A percentile compares a stretch with the other conserved stretches of the same genome.
These are phyloP conservation scores for Teratosphaeria viscida DNA, from an alignment of 2,329 filamentous ascomycete species.

Conservation along the genomic window DNA sequence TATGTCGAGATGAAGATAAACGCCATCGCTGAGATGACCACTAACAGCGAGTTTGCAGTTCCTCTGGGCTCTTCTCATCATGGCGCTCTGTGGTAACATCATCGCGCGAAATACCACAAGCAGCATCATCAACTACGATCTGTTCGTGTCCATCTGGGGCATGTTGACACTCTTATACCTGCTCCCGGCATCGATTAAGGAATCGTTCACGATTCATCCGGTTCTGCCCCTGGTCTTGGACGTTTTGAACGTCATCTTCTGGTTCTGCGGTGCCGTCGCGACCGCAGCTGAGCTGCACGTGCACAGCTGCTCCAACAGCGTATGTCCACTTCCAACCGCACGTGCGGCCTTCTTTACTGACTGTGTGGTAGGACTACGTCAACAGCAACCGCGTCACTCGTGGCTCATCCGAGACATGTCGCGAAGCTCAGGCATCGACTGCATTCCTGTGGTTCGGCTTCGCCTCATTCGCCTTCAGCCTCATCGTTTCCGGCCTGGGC, in stretches of 20 bases:
- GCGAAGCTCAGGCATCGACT: slow-evolving; percentile 61
- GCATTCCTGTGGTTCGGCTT: slow-evolving; percentile 76
- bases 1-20: not conserved
- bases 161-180: slow-evolving; percentile 58
- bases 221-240: slow-evolving; percentile 49
- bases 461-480: slow-evolving; percentile 45
- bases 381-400: slow-evolving; percentile 32
- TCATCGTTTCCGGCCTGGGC: slow-evolving; percentile 46
- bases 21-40: not conserved
- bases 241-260: slow-evolving; percentile 52
- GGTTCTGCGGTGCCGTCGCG: slow-evolving; percentile 59
- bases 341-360: not conserved
- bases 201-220: slow-evolving; percentile 40
- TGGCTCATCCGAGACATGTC: slow-evolving; percentile 52
- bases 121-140: slow-evolving; percentile 49
- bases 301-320: slow-evolving; percentile 54
- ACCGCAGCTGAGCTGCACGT: slow-evolving; percentile 58
- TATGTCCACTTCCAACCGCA: slow-evolving; percentile 27
- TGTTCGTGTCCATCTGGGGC: slow-evolving; percentile 58
- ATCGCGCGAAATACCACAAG: slow-evolving; percentile 47
- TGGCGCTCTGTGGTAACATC: slow-evolving; percentile 54
- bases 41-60: slow-evolving; percentile 33
- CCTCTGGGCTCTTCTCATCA: slow-evolving; percentile 49
- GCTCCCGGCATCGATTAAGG: slow-evolving; percentile 45
- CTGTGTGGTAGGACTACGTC: slow-evolving; percentile 25